Evolutionary conservation across 1,139 yeast genomes (phyloP), one percentile per base, ranked within the genome.

Genomic region (Yamadazyma trypodendri): DNA sequence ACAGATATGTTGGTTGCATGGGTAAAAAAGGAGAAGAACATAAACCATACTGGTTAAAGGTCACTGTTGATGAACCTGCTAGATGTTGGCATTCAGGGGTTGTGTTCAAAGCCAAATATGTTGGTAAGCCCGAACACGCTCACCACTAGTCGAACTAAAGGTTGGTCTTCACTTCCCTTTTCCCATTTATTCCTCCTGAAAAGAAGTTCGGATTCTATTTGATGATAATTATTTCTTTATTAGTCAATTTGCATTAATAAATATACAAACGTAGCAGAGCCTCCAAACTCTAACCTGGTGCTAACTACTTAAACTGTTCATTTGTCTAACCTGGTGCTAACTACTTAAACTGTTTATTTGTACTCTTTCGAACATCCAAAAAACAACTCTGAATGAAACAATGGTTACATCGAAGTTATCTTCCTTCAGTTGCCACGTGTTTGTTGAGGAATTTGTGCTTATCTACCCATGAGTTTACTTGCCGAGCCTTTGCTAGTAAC

Each of bases 71-170:
- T 40, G 73, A 85, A 68, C 83, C 83, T 50, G 87, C 87, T 52
- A 89, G 99, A 81, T 94, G 97, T 75, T 88, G 97, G 96, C 97
- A 90, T 67, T 92, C 97, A 68, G 99, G 99, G 66, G 84, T 90
- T 53, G 95, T 89, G 53, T 90, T 84, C 77, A 81, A 85, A 59
- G 72, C 92, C 56, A 87, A 89, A 72, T 84, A 83, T 72, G 79
- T 90, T 59, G 97, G 96, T 65, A 87, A 83, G 54, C 84, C 85
- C 55, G 76, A 67, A 55, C 82, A 76, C 61, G 77, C 74, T 53
- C 74, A 68, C 59, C 81, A 78, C 55, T 64, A 54, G 48, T 41
- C 17, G 11, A 28, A 14, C 12, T 10, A 16, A 12, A 24, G 14
- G 9, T 6, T 5, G 24, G 14, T 29, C 8, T 29, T 13, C 10